Evolutionary conservation across 2,329 filamentous ascomycete genomes (phyloP).

Genomic region (Sporothrix sp.): DNA sequence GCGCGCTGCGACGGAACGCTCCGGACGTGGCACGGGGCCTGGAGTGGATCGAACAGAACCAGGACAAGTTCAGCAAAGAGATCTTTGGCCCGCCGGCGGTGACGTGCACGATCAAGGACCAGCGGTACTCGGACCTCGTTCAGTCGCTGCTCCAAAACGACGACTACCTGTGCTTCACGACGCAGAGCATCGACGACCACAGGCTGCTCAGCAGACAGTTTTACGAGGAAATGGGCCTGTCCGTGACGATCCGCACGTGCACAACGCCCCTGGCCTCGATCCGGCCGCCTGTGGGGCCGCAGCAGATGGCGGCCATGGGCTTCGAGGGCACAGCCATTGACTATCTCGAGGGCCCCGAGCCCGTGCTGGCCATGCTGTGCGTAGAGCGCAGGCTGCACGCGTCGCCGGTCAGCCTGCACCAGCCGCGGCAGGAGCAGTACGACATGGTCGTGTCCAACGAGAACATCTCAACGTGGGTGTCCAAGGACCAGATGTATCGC

Average conservation of each 20-base stretch:
- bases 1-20: constrained; percentile 51
- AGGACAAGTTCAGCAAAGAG: constrained; percentile 57
- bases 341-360: constrained; percentile 67
- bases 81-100: constrained; percentile 76
- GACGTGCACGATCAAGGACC: constrained; percentile 68
- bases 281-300: constrained; percentile 40
- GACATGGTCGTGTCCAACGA: constrained; percentile 49
- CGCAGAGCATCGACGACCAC: constrained; percentile 67
- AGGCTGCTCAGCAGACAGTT: constrained; percentile 59
- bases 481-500: constrained; percentile 52
- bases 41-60: constrained; percentile 72
- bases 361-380: constrained; percentile 83
- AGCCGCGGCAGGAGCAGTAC: constrained; percentile 59
- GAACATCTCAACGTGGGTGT: constrained; percentile 59
- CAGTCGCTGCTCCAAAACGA: constrained; percentile 41
- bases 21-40: constrained; percentile 60
- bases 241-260: constrained; percentile 62
- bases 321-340: constrained; percentile 76
- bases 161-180: constrained; percentile 60
- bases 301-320: constrained; percentile 49
- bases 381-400: constrained; percentile 58
- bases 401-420: constrained; percentile 53
- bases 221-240: constrained; percentile 52
- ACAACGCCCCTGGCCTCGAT: constrained; percentile 45
- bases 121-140: constrained; percentile 49